Conservation (phyloP, 345 rosid genomes). For the Pelargonium nanum region DNA sequence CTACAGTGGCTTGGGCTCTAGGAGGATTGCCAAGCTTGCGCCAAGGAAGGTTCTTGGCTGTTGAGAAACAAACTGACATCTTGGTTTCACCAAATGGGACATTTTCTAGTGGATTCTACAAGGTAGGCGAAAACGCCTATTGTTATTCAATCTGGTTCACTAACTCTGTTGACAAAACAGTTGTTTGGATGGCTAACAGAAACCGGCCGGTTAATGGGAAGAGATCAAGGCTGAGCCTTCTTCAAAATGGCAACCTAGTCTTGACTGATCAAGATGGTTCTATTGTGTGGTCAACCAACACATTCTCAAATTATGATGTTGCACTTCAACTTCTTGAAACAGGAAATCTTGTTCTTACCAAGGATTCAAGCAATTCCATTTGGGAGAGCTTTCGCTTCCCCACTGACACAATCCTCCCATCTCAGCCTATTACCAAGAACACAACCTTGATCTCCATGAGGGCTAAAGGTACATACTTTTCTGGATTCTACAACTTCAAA, state of each 20-base stretch:
- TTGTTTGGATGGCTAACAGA: constrained; percentile 29
- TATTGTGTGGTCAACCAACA: no score
- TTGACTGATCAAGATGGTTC: constrained; percentile 13
- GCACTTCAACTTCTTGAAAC: no score
- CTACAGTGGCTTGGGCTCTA: background rate
- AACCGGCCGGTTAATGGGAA: constrained; percentile 22
- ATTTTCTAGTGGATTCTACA: constrained; percentile 36
- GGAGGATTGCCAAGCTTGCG: constrained; percentile 8
- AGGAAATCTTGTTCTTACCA: constrained; percentile 8
- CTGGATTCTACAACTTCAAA: constrained; percentile 17
- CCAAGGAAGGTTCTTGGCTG: constrained; percentile 22
- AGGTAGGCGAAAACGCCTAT: constrained; percentile 23
- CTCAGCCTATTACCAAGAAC: constrained; percentile 18
- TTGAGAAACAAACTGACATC: constrained; percentile 15
- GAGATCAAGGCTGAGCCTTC: constrained; percentile 14
- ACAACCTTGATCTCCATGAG: constrained; percentile 18
- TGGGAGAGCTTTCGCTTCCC: constrained; percentile 33
- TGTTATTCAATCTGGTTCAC: constrained; percentile 20
- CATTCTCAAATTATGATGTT: no score
- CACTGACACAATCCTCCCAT: constrained; percentile 35
- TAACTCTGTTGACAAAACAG: constrained; percentile 2
- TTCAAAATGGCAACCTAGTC: constrained; percentile 8
- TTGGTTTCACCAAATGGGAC: constrained; percentile 22
- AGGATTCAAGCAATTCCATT: constrained; percentile 7
- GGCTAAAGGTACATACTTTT: constrained; percentile 18